phyloP scores from a whole-genome alignment of 73 alveolate species.

The Effrenium voratum region DNA sequence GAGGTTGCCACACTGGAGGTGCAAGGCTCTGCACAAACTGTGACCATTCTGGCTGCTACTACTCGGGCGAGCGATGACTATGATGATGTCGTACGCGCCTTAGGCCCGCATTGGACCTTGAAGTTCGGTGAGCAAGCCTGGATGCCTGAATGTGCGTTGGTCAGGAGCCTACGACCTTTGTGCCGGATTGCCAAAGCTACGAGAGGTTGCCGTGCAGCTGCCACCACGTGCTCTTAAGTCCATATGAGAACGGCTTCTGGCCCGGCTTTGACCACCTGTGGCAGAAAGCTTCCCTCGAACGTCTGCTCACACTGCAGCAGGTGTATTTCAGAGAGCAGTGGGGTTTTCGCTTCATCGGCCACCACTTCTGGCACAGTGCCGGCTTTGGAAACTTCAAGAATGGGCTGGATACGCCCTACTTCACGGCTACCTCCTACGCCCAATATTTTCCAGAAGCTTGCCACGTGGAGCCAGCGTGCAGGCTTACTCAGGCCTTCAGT shows the following conservation, averaged over 20 bases:
- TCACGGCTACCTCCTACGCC: too few species aligned
- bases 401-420: too few species aligned
- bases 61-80: not conserved
- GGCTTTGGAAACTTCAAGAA: too few species aligned
- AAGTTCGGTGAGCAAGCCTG: not conserved
- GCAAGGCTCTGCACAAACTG: not conserved
- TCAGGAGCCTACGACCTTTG: not conserved
- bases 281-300: not conserved
- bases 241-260: not conserved
- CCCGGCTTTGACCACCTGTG: slow-evolving; percentile 26
- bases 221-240: slow-evolving; percentile 12
- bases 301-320: not conserved
- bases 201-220: not conserved
- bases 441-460: too few species aligned
- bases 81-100: not conserved
- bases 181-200: not conserved
- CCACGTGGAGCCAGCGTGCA: too few species aligned
- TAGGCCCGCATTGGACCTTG: not conserved
- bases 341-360: too few species aligned
- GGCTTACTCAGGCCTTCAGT: too few species aligned
- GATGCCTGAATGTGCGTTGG: not conserved
- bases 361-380: too few species aligned
- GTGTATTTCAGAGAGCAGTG: too few species aligned
- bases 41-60: not conserved
- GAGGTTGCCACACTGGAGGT: not conserved